Evolutionary conservation across 306 rosid genomes (phyloP), one percentile per base, ranked within the genome.

Genomic region (Amphicarpaea edgeworthii): DNA sequence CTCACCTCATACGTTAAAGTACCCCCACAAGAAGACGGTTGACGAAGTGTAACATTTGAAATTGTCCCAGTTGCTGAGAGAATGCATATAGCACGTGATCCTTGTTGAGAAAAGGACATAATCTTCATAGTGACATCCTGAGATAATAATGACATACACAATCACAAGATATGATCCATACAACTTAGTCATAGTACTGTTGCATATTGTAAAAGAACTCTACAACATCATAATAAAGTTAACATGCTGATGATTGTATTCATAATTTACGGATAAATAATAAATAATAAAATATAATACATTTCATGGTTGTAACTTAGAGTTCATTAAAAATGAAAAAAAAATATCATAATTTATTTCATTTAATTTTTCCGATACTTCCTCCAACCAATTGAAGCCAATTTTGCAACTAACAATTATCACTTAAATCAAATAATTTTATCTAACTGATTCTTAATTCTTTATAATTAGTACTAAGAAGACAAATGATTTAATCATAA

Each of bases 41-140:
- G 94, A 21, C 90, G 86, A 80, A 89, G 94, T 14, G 94, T 82
- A 76, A 87, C 94, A 80, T 90, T 87, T 65, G 94, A 90, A 80
- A 90, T 85, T 60, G 72, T 73, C 53, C 94, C 94, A 75, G 86
- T 87, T 32, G 94, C 91, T 34, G 94, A 87, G 72, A 90, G 91
- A 81, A 90, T 75, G 84, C 88, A 85, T 62, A 90, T 84, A 23
- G 90, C 90, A 1, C 87, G 86, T 46, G 90, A 78, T 72, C 90
- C 91, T 84, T 82, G 90, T 78, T 87, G 94, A 72, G 90, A 85
- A 65, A 86, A 82, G 78, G 94, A 87, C 90, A 90, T 85, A 42
- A 90, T 79, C 75, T 90, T 90, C 90, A 85, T 85, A 17, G 77
- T 85, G 74, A 90, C 79, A 73, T 90, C 94, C 94, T 90, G 83